phyloP scores from a whole-genome alignment of 2,329 filamentous ascomycete genomes.

The Ceratocystis eucalypticola region DNA sequence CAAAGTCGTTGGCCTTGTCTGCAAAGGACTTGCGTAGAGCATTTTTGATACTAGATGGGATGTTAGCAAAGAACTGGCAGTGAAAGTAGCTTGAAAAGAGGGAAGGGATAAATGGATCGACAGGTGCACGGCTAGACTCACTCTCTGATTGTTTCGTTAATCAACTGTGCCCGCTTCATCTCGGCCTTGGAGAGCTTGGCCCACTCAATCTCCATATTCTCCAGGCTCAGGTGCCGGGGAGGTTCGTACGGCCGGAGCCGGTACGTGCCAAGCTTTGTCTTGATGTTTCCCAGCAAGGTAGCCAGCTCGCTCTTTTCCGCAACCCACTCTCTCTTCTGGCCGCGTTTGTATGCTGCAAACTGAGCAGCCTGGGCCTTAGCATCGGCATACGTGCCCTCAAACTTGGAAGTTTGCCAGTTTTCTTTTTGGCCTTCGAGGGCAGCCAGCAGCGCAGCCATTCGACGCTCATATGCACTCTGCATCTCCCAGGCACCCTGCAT shows the following conservation, averaged over 20 bases:
- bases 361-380: conserved; percentile 74
- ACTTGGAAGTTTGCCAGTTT: conserved; percentile 64
- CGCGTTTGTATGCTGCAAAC: conserved; percentile 82
- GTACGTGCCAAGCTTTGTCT: conserved; percentile 95
- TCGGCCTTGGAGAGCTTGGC: conserved; percentile 64
- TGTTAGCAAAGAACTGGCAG: neutral
- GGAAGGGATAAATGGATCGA: neutral
- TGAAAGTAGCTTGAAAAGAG: neutral
- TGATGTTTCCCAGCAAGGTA: conserved; percentile 90
- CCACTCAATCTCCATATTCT: conserved; percentile 76
- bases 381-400: conserved; percentile 83
- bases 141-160: conserved; percentile 97
- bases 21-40: conserved; percentile 82
- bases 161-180: conserved; percentile 77
- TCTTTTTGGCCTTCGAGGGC: conserved; percentile 60
- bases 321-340: conserved; percentile 87
- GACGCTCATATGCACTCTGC: conserved; percentile 88
- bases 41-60: conserved; percentile 66
- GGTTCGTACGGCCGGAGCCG: conserved; percentile 82
- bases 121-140: conserved; percentile 30
- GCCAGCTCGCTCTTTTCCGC: conserved; percentile 94
- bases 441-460: conserved; percentile 71
- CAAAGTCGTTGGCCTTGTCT: conserved; percentile 97
- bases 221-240: conserved; percentile 66
- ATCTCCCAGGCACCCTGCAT: conserved; percentile 99